A percentile compares a stretch with the other conserved stretches of the same genome.
phyloP scores from a whole-genome alignment of 2,329 filamentous ascomycete genomes.

The Zymoseptoria crescenta region DNA sequence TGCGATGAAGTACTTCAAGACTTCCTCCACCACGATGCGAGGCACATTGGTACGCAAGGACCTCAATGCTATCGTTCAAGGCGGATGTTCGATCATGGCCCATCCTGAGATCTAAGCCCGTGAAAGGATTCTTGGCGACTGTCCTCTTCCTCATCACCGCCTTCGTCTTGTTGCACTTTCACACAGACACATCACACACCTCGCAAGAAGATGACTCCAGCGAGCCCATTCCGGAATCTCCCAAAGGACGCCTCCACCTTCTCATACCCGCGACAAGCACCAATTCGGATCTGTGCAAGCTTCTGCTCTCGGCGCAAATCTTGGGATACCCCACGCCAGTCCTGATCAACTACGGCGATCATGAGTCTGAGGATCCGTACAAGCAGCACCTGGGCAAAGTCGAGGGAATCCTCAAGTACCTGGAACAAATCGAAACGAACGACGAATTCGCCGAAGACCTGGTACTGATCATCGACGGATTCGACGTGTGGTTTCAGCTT shows the following conservation, averaged over 20 bases:
- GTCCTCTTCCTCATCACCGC: neutral
- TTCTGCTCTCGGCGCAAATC: constrained; percentile 50
- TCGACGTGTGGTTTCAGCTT: constrained; percentile 59
- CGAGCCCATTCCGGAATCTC: neutral
- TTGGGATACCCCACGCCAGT: constrained; percentile 53
- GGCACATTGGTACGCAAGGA: too few species aligned
- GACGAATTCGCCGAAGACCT: constrained; percentile 49
- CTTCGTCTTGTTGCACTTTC: neutral
- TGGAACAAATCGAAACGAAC: constrained; percentile 29
- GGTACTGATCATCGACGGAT: constrained; percentile 55
- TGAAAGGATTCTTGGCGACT: neutral
- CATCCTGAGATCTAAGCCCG: neutral
- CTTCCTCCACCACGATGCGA: neutral
- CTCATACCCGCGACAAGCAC: constrained; percentile 45
- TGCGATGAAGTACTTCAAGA: neutral
- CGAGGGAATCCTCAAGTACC: constrained; percentile 40
- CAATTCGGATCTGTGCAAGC: constrained; percentile 48
- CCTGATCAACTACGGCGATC: constrained; percentile 39
- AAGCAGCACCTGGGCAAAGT: constrained; percentile 41
- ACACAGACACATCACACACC: neutral
- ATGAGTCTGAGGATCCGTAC: constrained; percentile 29
- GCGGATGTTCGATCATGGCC: neutral
- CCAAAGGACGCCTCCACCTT: constrained; percentile 43
- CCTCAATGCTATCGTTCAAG: neutral
- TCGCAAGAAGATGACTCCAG: neutral